Conservation (phyloP, 179 eudicot species). For the Patellifolia procumbens region DNA sequence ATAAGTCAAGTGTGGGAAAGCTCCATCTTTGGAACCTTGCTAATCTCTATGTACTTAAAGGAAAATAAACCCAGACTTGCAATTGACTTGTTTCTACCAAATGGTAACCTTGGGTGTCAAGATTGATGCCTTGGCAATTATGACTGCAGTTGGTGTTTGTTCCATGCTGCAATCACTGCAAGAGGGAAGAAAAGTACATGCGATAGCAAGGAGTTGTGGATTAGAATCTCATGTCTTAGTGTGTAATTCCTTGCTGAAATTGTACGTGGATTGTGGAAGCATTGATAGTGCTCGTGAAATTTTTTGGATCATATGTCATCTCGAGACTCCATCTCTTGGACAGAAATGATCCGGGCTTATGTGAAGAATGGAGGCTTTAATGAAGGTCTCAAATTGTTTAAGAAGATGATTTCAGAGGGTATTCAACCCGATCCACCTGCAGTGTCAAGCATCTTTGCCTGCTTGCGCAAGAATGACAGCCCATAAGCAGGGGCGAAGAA, state of each 20-base stretch:
- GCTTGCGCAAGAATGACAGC: constrained; percentile 82
- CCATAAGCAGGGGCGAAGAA: constrained; percentile 70
- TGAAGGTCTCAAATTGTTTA: constrained; percentile 68
- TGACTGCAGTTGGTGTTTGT: constrained; percentile 60
- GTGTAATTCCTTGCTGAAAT: constrained; percentile 59
- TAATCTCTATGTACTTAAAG: constrained; percentile 47
- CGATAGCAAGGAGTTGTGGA: constrained; percentile 49
- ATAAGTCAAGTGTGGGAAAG: constrained; percentile 32
- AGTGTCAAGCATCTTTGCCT: constrained; percentile 58
- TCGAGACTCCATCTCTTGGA: constrained; percentile 75
- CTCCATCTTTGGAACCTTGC: constrained; percentile 55
- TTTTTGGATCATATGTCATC: constrained; percentile 54
- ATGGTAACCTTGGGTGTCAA: constrained; percentile 43
- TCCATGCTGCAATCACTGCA: constrained; percentile 42
- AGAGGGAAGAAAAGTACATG: constrained; percentile 56
- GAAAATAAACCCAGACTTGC: constrained; percentile 49
- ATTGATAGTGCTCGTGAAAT: constrained; percentile 48
- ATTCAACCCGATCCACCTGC: constrained; percentile 56
- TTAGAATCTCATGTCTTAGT: constrained; percentile 60
- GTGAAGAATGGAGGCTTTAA: constrained; percentile 70
- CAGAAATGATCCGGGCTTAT: constrained; percentile 64
- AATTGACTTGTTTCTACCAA: constrained; percentile 46
- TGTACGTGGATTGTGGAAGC: constrained; percentile 69
- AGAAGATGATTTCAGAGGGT: constrained; percentile 48
- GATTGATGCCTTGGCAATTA: constrained; percentile 52